Evolutionary conservation across 108 stramenopile genomes (phyloP).

Genomic region (Tribonema minus): DNA sequence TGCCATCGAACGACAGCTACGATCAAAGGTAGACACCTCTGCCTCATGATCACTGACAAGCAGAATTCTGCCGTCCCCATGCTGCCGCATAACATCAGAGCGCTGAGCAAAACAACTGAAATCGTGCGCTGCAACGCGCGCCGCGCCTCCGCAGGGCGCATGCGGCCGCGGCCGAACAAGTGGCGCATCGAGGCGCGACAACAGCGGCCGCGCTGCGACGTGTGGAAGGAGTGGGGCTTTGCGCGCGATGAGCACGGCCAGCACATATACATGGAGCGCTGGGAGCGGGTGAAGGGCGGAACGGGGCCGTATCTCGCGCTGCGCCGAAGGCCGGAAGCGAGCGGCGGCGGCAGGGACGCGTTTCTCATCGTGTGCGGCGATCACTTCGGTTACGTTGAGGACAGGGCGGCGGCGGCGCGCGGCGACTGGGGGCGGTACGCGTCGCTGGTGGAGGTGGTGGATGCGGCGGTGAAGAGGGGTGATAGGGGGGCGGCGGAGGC

Average conservation of each 20-base stretch:
- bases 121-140: too few species aligned
- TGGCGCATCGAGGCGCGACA: slow-evolving; percentile 76
- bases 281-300: slow-evolving; percentile 65
- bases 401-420: neutral
- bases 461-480: too few species aligned
- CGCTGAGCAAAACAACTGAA: too few species aligned
- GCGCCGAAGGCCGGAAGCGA: neutral
- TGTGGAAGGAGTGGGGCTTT: slow-evolving; percentile 76
- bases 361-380: slow-evolving; percentile 29
- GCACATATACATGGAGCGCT: slow-evolving; percentile 74
- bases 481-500: too few species aligned
- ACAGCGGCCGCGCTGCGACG: slow-evolving; percentile 25
- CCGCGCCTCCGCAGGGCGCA: too few species aligned
- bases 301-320: slow-evolving; percentile 8
- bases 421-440: too few species aligned
- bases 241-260: slow-evolving; percentile 68
- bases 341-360: slow-evolving; percentile 10
- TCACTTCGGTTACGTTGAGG: slow-evolving; percentile 25
- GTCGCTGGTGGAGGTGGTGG: too few species aligned
- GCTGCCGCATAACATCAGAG: too few species aligned
- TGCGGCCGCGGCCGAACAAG: slow-evolving; percentile 75
- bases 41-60: too few species aligned
- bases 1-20: too few species aligned
- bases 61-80: too few species aligned
- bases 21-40: too few species aligned